A percentile compares a stretch with the other conserved stretches of the same genome.
phyloP scores from a whole-genome alignment of 73 alveolate species.

The Blepharisma stoltei region DNA sequence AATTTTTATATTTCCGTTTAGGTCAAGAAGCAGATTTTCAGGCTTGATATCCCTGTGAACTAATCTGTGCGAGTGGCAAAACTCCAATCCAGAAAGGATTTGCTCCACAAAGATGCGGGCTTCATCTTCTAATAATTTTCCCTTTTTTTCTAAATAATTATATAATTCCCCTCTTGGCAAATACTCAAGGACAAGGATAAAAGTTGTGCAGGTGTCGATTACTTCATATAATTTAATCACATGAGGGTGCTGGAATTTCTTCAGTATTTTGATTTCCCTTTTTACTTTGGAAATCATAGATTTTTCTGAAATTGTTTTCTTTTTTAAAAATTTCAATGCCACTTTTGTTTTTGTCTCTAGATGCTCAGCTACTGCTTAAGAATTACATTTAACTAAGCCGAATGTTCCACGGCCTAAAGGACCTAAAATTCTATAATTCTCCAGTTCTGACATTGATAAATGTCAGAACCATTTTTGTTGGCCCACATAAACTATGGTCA shows the following conservation, averaged over 20 bases:
- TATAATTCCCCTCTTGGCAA: slow-evolving; percentile 81
- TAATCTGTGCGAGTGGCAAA: slow-evolving; percentile 69
- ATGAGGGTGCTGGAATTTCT: slow-evolving; percentile 70
- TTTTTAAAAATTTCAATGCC: slow-evolving; percentile 72
- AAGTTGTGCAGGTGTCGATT: slow-evolving; percentile 58
- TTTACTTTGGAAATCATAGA: slow-evolving; percentile 61
- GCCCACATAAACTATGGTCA: no score
- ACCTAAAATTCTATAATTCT: slow-evolving; percentile 55
- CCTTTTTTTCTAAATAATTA: slow-evolving; percentile 57
- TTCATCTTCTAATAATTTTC: slow-evolving; percentile 56
- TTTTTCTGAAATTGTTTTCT: slow-evolving; percentile 52
- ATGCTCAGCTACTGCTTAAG: slow-evolving; percentile 58
- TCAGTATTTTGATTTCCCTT: slow-evolving; percentile 75
- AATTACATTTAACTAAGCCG: slow-evolving; percentile 73
- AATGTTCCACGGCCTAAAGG: slow-evolving; percentile 77
- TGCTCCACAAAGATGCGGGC: slow-evolving; percentile 66
- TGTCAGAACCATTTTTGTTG: no score
- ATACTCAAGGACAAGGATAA: slow-evolving; percentile 72
- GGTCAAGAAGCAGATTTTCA: slow-evolving; percentile 76
- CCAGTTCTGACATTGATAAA: slow-evolving; percentile 30
- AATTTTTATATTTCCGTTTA: slow-evolving; percentile 60
- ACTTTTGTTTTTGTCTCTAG: slow-evolving; percentile 59
- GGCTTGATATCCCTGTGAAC: slow-evolving; percentile 90
- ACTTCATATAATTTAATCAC: slow-evolving; percentile 74
- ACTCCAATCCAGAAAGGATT: slow-evolving; percentile 72